Evolutionary conservation across 805 yeast genomes (phyloP), one percentile per base, ranked within the genome.

Genomic region (Saccharomycopsis sp.): DNA sequence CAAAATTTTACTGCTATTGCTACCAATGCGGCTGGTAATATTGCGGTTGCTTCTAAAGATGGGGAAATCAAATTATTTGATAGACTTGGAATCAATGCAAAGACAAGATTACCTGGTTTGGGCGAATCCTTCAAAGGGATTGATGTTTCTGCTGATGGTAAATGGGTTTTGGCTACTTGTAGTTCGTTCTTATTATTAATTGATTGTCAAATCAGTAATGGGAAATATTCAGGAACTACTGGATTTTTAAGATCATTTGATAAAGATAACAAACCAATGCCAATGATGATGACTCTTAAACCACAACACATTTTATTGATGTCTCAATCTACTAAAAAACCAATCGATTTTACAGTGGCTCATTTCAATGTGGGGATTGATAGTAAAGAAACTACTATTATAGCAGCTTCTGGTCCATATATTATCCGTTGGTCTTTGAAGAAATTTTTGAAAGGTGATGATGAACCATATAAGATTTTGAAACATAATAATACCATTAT

Each of bases 151-250:
- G 72, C 80, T 17, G 88, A 82, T 55, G 95, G 95, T 45, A 67
- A 74, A 50, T 87, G 86, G 80, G 53, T 86, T 31, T 62, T 87
- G 44, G 92, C 87, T 2, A 87, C 95, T 0, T 83, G 89, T 62
- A 66, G 69, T 51, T 72, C 74, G 1, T 83, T 82, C 53, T 60
- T 87, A 46, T 62, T 87, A 40, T 66, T 87, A 34, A 66, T 85
- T 45, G 92, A 86, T 58, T 64, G 77, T 12, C 62, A 67, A 30
- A 75, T 80, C 43, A 74, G 73, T 43, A 69, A 67, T 3, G 87
- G 85, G 36, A 69, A 69, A 51, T 66, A 79, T 51, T 66, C 63
- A 3, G 83, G 83, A 15, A 56, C 56, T 28, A 56, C 72, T 14
- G 95, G 92, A 1, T 86, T 79, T 61, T 57, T 66, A 31, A 72